Base-by-base conservation (phyloP, 176 grass and related monocot species). In the Guadua angustifolia region DNA sequence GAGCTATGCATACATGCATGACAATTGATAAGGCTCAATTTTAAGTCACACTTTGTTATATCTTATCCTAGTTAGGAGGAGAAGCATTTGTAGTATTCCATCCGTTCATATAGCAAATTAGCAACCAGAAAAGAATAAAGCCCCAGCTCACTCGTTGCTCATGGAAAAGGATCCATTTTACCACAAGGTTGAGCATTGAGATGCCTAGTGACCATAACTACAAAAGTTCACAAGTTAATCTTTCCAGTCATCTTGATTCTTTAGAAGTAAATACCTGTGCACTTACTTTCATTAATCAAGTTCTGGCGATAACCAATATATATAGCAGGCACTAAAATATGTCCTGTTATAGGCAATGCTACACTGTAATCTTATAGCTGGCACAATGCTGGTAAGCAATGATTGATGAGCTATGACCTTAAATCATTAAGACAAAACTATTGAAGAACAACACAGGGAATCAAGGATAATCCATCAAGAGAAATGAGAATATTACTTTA, bases 281-380 rank as follows among this genome's bases (percentile, higher is more conserved):
- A 22, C 58, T 50, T 52, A 14, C 18, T 73, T 82, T 62, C 19
- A 51, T 43, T 73, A 51, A 50, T 73, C 25, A 62, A 83, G 69
- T 73, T 13, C 32, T 73, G 11, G 24, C 2, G 22, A 70, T 9
- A n/a, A 72, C 18, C 24, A 49, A 72, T 45, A 12, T 50, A 19
- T 44, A 0, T 44, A 0, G 9, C 21, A 2, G 8, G 3, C 19
- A 12, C 14, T 36, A 36, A 26, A 55, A 43, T 42, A 81, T 11
- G 52, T 69, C 36, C 18, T 81, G 50, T 58, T 58, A 18, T 21
- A 36, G 6, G 66, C 38, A 5, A 61, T 72, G 53, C 2, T 39
- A 5, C 38, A 39, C 4, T 72, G 24, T 36, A 73, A 72, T 40
- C 25, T 35, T 6, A 71, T 61, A 82, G 16, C 67, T 72, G 53